Evolutionary conservation across 2,329 filamentous ascomycete species (phyloP).

Genomic region (Trichoderma asperellum): DNA sequence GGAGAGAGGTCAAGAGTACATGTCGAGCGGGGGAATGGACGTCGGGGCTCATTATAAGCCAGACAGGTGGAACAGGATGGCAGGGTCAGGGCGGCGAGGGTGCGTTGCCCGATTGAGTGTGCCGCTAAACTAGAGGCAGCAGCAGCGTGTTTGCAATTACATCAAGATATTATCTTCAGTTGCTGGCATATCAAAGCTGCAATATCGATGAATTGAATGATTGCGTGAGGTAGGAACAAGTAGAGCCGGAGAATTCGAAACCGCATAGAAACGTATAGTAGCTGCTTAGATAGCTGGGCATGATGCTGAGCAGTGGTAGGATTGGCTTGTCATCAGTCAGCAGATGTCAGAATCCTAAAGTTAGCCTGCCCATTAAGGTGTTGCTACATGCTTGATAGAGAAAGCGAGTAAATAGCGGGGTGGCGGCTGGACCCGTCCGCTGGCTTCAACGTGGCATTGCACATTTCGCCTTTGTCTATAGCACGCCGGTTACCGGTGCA

Average conservation of each 20-base stretch:
- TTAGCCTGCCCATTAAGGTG: too few relatives aligned
- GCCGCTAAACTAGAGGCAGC: too few relatives aligned
- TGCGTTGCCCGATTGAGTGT: too few relatives aligned
- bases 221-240: not conserved
- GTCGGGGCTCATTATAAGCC: too few relatives aligned
- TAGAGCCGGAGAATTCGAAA: not conserved
- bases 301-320: not conserved
- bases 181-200: not conserved
- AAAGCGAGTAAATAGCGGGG: not conserved
- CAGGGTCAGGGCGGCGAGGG: too few relatives aligned
- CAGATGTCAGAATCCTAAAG: conserved; percentile 17
- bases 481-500: not conserved
- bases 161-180: not conserved
- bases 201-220: not conserved
- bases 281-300: not conserved
- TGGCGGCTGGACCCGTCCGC: not conserved
- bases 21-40: too few relatives aligned
- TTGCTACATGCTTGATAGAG: too few relatives aligned
- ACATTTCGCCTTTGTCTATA: not conserved
- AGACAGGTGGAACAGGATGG: too few relatives aligned
- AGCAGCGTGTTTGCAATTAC: too few relatives aligned
- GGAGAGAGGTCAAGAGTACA: too few relatives aligned
- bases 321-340: not conserved
- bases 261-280: not conserved
- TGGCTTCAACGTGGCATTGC: not conserved